Evolutionary conservation across 139 green algal species (phyloP).

Genomic region (Micromonas commoda): DNA sequence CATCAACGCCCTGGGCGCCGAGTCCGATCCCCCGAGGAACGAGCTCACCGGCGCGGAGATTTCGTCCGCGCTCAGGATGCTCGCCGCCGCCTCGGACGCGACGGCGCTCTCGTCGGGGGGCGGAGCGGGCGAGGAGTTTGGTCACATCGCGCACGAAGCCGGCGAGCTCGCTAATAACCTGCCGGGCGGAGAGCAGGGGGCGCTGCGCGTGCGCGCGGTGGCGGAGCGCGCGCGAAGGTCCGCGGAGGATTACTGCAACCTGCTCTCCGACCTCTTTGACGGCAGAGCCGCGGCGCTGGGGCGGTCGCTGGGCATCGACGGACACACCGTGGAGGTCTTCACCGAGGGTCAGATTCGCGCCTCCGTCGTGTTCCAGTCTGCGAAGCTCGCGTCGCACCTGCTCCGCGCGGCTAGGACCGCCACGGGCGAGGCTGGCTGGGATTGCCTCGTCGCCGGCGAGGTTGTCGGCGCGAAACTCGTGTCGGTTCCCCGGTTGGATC

Average conservation of each 20-base stretch:
- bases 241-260: conserved; percentile 61
- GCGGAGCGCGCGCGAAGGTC: conserved; percentile 75
- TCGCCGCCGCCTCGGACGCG: not conserved
- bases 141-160: not conserved
- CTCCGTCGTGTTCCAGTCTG: conserved; percentile 47
- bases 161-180: not conserved
- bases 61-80: not conserved
- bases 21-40: not conserved
- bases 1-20: conserved; percentile 8
- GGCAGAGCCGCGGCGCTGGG: not conserved
- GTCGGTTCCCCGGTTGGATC: not conserved
- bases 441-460: conserved; percentile 45
- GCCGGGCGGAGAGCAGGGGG: conserved; percentile 15
- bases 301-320: conserved; percentile 9
- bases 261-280: conserved; percentile 1
- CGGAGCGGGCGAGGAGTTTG: not conserved
- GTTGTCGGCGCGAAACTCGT: not conserved
- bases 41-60: not conserved
- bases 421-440: conserved; percentile 58
- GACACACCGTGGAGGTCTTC: conserved; percentile 12
- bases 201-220: conserved; percentile 64
- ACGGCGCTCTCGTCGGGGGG: not conserved
- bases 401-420: conserved; percentile 46
- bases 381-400: conserved; percentile 53
- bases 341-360: conserved; percentile 21